Evolutionary conservation across 352 stramenopile species (phyloP).

Genomic region (Phytophthora tubulina): DNA sequence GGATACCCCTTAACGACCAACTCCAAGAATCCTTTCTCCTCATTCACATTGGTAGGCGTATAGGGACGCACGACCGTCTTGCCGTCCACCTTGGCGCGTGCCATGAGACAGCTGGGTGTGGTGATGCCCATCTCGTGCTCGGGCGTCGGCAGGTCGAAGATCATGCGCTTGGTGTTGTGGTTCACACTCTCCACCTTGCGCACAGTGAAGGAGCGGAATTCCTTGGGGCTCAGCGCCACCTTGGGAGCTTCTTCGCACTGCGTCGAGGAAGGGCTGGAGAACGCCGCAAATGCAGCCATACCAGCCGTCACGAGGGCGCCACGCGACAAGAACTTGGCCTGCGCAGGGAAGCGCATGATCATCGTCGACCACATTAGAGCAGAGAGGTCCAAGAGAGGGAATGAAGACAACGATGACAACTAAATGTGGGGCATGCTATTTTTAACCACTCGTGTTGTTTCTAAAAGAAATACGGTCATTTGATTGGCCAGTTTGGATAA

Average conservation of each 20-base stretch:
- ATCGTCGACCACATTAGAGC: constrained; percentile 51
- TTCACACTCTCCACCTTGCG: constrained; percentile 73
- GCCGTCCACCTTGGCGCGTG: constrained; percentile 75
- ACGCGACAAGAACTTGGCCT: constrained; percentile 46
- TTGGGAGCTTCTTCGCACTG: constrained; percentile 45
- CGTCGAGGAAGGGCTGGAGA: constrained; percentile 24
- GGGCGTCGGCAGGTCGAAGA: constrained; percentile 64
- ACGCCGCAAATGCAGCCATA: constrained; percentile 52
- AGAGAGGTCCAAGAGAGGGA: not conserved
- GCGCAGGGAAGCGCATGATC: constrained; percentile 61
- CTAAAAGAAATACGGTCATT: not conserved
- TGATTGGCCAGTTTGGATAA: constrained; percentile 15
- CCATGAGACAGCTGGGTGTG: constrained; percentile 67
- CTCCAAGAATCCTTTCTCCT: constrained; percentile 85
- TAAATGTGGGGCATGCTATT: not conserved
- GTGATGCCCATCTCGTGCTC: constrained; percentile 76
- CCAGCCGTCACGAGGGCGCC: constrained; percentile 49
- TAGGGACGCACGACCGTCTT: constrained; percentile 89
- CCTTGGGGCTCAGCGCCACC: constrained; percentile 64
- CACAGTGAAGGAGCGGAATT: constrained; percentile 84
- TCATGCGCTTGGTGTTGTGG: constrained; percentile 85
- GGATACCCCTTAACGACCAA: constrained; percentile 93
- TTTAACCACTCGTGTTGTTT: constrained; percentile 20
- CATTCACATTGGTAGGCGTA: constrained; percentile 89
- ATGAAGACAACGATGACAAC: constrained; percentile 6